These are phyloP conservation scores for Trichoderma aggressivum DNA, from an alignment of 2,329 filamentous ascomycete species.

Conservation along the genomic window DNA sequence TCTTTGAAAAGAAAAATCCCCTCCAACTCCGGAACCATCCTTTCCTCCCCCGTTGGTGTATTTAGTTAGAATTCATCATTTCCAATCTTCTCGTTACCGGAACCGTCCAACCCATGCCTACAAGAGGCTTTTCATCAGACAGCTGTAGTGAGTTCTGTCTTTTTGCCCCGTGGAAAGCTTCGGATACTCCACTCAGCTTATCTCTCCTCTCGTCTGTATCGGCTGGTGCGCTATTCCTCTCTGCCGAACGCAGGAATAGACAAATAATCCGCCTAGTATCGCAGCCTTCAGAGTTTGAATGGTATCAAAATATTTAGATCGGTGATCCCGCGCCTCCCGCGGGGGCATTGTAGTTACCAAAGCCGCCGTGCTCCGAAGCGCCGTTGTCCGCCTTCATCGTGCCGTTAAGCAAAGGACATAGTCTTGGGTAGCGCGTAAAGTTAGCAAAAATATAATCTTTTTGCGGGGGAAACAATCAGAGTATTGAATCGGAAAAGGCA, in stretches of 20 bases:
- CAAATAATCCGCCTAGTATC: not conserved
- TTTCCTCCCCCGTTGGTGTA: not conserved
- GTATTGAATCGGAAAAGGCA: not conserved
- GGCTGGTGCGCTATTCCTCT: not conserved
- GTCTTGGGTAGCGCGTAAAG: constrained; percentile 45
- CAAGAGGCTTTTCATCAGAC: not conserved
- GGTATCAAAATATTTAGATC: constrained; percentile 18
- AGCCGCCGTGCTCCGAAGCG: constrained; percentile 55
- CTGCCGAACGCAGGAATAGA: not conserved
- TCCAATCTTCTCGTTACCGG: not conserved
- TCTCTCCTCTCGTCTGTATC: not conserved
- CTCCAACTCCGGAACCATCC: constrained; percentile 2
- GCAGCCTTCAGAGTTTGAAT: not conserved
- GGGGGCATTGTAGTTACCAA: constrained; percentile 52
- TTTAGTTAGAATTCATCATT: not conserved
- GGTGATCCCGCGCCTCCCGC: constrained; percentile 35
- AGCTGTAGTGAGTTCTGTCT: not conserved
- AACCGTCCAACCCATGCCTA: not conserved
- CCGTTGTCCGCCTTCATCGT: constrained; percentile 64
- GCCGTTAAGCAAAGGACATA: constrained; percentile 83
- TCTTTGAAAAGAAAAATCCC: not conserved
- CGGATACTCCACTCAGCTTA: not conserved
- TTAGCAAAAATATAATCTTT: constrained; percentile 21
- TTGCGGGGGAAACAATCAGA: constrained; percentile 6
- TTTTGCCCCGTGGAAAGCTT: not conserved